A percentile compares a stretch with the other conserved stretches of the same genome.
These are phyloP conservation scores for Phellinidium pouzarii DNA, from an alignment of 1,284 basidiomycete genomes.

Conservation along the genomic window DNA sequence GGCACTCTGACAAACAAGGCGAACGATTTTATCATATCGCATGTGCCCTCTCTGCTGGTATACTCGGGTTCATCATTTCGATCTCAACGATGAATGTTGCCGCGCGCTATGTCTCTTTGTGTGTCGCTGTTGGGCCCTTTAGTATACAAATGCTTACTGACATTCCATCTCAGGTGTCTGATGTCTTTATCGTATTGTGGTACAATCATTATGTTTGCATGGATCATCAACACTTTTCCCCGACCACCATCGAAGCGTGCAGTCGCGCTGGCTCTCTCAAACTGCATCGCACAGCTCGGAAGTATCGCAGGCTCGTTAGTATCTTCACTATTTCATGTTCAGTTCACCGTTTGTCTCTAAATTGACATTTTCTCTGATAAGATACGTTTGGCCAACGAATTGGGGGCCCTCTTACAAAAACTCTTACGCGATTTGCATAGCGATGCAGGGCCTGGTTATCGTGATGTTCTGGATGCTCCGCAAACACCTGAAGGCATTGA, in stretches of 20 bases:
- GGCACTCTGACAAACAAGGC: slow-evolving; percentile 30
- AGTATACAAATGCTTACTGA: background rate
- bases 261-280: slow-evolving; percentile 34
- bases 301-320: slow-evolving; percentile 31
- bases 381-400: slow-evolving; percentile 35
- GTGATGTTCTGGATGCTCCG: slow-evolving; percentile 45
- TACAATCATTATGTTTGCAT: slow-evolving; percentile 32
- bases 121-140: slow-evolving; percentile 7
- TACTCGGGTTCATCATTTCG: slow-evolving; percentile 38
- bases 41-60: slow-evolving; percentile 30
- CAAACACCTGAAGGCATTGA: slow-evolving; percentile 32
- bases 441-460: slow-evolving; percentile 34
- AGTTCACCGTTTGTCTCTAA: background rate
- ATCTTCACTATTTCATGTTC: background rate
- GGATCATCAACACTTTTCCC: slow-evolving; percentile 32
- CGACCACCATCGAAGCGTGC: slow-evolving; percentile 36
- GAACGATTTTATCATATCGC: slow-evolving; percentile 37
- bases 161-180: slow-evolving; percentile 23
- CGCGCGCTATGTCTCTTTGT: slow-evolving; percentile 36
- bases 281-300: slow-evolving; percentile 28
- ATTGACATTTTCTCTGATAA: slow-evolving; percentile 14
- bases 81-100: slow-evolving; percentile 34
- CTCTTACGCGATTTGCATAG: slow-evolving; percentile 43
- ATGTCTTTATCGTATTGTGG: slow-evolving; percentile 32
- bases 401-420: slow-evolving; percentile 39